Percentiles rank a stretch among this genome's conserved stretches.
These are phyloP conservation scores for Plasmodium cynomolgi DNA, from an alignment of 169 alveolate species.

Conservation along the genomic window DNA sequence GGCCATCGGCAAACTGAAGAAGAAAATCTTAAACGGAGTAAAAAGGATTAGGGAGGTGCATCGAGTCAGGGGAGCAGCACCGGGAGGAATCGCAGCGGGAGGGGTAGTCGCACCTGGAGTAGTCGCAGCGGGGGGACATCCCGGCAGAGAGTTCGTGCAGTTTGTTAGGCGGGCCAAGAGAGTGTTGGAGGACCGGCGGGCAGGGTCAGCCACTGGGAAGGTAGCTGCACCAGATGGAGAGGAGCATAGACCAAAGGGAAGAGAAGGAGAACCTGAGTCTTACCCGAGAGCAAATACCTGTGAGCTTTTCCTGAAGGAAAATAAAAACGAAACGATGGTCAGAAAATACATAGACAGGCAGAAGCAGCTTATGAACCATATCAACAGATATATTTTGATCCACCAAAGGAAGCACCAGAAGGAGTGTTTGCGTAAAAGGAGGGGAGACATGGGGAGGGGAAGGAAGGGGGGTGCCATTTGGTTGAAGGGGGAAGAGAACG, in stretches of 20 bases:
- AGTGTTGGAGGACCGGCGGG: not conserved
- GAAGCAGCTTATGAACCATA: not conserved
- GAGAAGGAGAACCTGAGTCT: not conserved
- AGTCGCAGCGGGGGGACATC: not conserved
- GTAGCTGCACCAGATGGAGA: not conserved
- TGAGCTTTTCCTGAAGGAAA: not conserved
- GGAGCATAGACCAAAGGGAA: not conserved
- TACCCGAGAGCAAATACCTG: not conserved
- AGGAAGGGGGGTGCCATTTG: not conserved
- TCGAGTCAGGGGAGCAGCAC: not conserved
- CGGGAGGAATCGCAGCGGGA: not conserved
- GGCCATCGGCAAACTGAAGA: slow-evolving; percentile 10
- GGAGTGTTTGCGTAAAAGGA: not conserved
- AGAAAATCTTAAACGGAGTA: not conserved
- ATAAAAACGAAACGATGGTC: not conserved
- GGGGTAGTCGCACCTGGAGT: no score
- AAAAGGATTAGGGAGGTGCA: not conserved
- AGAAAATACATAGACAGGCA: slow-evolving; percentile 12
- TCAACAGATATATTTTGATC: not conserved
- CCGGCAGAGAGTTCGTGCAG: not conserved
- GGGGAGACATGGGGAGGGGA: not conserved
- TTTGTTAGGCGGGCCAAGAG: slow-evolving; percentile 19
- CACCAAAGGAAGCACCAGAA: not conserved
- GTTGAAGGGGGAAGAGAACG: not conserved
- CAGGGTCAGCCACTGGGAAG: not conserved